Evolutionary conservation across 2,329 filamentous ascomycete genomes (phyloP).

Genomic region (Nigrospora osmanthi): DNA sequence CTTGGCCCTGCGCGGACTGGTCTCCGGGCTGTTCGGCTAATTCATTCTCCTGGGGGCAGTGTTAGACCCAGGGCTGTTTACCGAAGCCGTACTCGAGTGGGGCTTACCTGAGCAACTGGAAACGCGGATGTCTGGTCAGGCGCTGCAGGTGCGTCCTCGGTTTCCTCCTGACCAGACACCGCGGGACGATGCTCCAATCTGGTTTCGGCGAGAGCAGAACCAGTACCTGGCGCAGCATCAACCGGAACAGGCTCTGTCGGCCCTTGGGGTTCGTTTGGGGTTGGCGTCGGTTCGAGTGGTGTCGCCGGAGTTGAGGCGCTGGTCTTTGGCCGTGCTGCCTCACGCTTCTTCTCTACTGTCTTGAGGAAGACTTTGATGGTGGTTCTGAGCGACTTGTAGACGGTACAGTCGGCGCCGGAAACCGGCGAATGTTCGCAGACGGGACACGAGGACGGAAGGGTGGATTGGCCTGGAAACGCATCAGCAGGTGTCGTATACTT

Average conservation of each 20-base stretch:
- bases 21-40: too few species aligned
- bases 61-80: not conserved
- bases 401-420: slow-evolving; percentile 76
- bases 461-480: slow-evolving; percentile 59
- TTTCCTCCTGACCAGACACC: slow-evolving; percentile 1
- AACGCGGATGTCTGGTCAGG: not conserved
- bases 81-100: too few species aligned
- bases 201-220: not conserved
- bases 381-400: slow-evolving; percentile 83
- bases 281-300: slow-evolving; percentile 31
- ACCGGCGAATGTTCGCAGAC: slow-evolving; percentile 90
- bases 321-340: slow-evolving; percentile 48
- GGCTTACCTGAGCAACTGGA: slow-evolving; percentile 8
- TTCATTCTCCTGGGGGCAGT: not conserved
- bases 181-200: slow-evolving; percentile 3
- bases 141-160: slow-evolving; percentile 4
- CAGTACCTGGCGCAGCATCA: slow-evolving; percentile 5
- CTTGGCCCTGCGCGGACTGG: not conserved
- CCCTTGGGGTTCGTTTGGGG: slow-evolving; percentile 19
- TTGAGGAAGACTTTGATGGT: slow-evolving; percentile 89
- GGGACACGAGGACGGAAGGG: slow-evolving; percentile 72
- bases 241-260: slow-evolving; percentile 11
- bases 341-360: slow-evolving; percentile 83
- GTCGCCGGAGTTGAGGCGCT: slow-evolving; percentile 31
- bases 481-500: slow-evolving; percentile 5